These are phyloP conservation scores for Lentinula aciculospora DNA, from an alignment of 768 basidiomycete species.

Conservation along the genomic window DNA sequence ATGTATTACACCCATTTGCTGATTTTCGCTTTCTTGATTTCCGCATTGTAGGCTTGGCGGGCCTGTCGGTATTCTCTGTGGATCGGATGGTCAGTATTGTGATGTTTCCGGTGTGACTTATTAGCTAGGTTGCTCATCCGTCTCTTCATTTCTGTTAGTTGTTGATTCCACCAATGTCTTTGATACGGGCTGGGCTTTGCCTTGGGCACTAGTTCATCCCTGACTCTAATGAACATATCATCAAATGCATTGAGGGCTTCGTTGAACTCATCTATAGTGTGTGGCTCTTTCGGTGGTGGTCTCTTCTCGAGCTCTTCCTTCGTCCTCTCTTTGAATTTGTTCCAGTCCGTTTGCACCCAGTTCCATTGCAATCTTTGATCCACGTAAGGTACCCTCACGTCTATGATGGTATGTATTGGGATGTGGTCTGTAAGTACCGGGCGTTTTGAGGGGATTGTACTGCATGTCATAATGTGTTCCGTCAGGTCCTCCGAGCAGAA, in stretches of 20 bases:
- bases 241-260: background rate
- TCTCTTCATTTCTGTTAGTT: background rate
- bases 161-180: background rate
- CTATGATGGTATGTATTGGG: background rate
- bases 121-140: background rate
- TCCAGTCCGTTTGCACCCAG: background rate
- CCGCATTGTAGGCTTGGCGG: conserved; percentile 13
- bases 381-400: background rate
- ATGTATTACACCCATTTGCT: conserved; percentile 20
- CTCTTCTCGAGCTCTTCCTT: background rate
- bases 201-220: background rate
- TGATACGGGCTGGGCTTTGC: background rate
- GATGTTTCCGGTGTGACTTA: background rate
- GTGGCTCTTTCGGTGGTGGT: too few species aligned
- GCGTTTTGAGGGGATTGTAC: background rate
- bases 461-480: conserved; percentile 8
- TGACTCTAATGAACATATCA: background rate
- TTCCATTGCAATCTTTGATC: background rate
- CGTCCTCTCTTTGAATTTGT: background rate
- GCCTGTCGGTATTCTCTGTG: conserved; percentile 12
- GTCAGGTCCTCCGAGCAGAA: conserved; percentile 20
- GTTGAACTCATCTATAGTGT: too few species aligned
- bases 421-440: background rate
- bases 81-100: conserved; percentile 14
- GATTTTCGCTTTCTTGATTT: conserved; percentile 15